A percentile compares a stretch with the other conserved stretches of the same genome.
Conservation (phyloP, 257 asterid genomes). For the Gentiana macrophylla region DNA sequence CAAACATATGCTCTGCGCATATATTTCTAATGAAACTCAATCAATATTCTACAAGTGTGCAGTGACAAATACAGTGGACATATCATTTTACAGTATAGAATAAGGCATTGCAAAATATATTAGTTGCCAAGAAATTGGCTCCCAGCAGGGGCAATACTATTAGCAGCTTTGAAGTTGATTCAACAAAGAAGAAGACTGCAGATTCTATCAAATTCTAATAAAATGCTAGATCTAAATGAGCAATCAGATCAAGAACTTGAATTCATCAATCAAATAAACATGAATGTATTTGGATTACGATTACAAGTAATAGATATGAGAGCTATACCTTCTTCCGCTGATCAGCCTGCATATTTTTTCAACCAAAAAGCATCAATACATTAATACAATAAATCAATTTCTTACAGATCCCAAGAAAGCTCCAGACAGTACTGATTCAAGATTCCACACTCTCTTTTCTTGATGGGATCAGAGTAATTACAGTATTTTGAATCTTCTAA, state of each 20-base stretch:
- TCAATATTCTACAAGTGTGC: background rate
- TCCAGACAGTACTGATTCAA: conserved; percentile 16
- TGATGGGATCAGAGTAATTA: conserved; percentile 22
- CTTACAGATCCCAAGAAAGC: conserved; percentile 26
- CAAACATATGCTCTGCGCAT: background rate
- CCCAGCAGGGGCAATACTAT: too few relatives aligned
- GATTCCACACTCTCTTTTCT: background rate
- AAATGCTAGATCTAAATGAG: conserved; percentile 12
- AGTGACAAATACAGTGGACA: background rate
- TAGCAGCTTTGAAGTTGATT: too few relatives aligned
- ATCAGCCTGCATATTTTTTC: conserved; percentile 61
- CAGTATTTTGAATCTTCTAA: conserved; percentile 7
- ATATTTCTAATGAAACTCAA: background rate
- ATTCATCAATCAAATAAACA: background rate
- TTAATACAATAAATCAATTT: conserved; percentile 10
- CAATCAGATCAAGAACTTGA: conserved; percentile 4
- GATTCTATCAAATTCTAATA: background rate
- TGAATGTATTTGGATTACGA: background rate
- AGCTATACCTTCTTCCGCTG: conserved; percentile 61
- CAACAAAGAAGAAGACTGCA: background rate
- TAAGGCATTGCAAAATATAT: too few relatives aligned
- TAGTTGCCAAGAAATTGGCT: too few relatives aligned
- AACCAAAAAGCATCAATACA: conserved; percentile 39
- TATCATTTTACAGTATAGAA: too few relatives aligned
- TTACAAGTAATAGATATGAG: conserved; percentile 1